Evolutionary conservation across 164 flowering plant genomes (phyloP).

Genomic region (Brasenia schreberi): DNA sequence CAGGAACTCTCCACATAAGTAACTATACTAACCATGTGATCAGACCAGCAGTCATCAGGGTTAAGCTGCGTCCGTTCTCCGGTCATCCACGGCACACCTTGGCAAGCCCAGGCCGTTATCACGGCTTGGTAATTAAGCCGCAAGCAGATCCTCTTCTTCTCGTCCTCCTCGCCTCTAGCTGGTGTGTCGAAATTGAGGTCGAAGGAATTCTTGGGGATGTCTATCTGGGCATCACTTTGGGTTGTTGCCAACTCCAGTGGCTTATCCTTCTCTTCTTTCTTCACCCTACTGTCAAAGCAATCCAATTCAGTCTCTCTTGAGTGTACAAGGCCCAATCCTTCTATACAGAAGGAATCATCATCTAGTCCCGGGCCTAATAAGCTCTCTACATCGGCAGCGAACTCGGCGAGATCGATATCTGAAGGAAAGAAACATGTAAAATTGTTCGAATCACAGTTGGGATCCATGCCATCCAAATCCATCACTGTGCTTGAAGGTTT

Average conservation of each 20-base stretch:
- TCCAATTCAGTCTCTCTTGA: conserved; percentile 11
- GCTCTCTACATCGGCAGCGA: conserved; percentile 82
- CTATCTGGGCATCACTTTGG: conserved; percentile 17
- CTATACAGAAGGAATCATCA: conserved; percentile 48
- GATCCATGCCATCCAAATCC: conserved; percentile 5
- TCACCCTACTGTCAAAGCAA: conserved; percentile 15
- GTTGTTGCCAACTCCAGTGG: conserved; percentile 9
- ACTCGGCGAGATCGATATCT: conserved; percentile 71
- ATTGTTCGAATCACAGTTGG: conserved; percentile 6
- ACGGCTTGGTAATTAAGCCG: conserved; percentile 58
- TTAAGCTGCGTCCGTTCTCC: conserved; percentile 52
- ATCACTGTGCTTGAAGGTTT: background rate
- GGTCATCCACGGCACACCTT: conserved; percentile 64
- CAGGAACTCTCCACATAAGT: background rate
- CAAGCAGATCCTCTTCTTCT: conserved; percentile 22
- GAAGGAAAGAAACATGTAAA: conserved; percentile 37
- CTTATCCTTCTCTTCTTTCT: conserved; percentile 39
- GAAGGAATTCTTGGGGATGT: conserved; percentile 27
- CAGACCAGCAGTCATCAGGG: conserved; percentile 43
- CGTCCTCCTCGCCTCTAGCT: conserved; percentile 30
- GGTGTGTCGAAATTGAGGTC: conserved; percentile 46
- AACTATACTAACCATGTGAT: conserved; percentile 3
- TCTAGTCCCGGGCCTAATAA: conserved; percentile 61
- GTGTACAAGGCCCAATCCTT: conserved; percentile 50
- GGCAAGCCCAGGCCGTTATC: conserved; percentile 56